Conservation (phyloP, 768 basidiomycete genomes). For the Pholiota molesta region DNA sequence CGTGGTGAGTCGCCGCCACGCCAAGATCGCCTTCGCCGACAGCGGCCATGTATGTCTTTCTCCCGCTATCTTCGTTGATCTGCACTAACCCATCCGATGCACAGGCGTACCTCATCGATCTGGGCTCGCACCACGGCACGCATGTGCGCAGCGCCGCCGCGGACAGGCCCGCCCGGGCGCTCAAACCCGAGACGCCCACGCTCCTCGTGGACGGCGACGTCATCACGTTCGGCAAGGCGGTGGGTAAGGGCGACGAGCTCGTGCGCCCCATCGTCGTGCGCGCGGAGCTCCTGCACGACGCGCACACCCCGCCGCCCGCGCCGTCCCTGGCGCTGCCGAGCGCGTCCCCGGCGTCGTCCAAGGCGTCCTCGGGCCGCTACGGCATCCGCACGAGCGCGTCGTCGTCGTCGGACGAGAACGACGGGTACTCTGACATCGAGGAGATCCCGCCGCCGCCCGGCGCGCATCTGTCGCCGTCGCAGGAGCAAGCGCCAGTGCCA, state of each 20-base stretch:
- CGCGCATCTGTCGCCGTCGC: conserved; percentile 2
- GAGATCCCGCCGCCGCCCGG: conserved; percentile 43
- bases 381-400: conserved; percentile 41
- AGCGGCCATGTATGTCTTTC: conserved; percentile 59
- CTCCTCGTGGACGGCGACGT: conserved; percentile 68
- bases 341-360: conserved; percentile 16
- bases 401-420: conserved; percentile 33
- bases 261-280: conserved; percentile 67
- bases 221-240: conserved; percentile 78
- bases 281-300: conserved; percentile 54
- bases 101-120: conserved; percentile 75
- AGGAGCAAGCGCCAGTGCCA: background rate
- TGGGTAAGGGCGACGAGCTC: conserved; percentile 60
- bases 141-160: conserved; percentile 57
- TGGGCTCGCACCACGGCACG: conserved; percentile 78
- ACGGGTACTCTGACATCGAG: conserved; percentile 54
- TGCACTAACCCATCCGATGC: background rate
- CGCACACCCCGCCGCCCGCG: conserved; percentile 1
- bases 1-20: conserved; percentile 79
- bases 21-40: conserved; percentile 74
- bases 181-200: conserved; percentile 59
- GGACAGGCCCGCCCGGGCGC: conserved; percentile 47
- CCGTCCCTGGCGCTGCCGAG: conserved; percentile 12
- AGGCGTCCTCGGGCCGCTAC: conserved; percentile 59
- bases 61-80: no score